These are phyloP conservation scores for Leishmania braziliensis DNA, from an alignment of 208 protist species.

Conservation along the genomic window DNA sequence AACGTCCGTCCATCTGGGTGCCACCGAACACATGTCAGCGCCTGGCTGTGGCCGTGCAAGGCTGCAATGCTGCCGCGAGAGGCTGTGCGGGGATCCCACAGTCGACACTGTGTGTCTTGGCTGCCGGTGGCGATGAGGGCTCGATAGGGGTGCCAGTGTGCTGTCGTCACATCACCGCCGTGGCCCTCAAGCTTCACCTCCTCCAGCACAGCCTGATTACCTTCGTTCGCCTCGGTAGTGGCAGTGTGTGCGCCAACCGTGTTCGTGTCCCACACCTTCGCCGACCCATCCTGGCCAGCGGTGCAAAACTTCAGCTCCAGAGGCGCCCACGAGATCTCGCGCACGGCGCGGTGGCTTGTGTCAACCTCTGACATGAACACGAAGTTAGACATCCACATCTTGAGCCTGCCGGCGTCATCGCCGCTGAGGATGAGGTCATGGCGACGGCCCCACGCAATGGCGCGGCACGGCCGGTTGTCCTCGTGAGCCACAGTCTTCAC, in stretches of 20 bases:
- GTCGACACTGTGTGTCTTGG: conserved; percentile 81
- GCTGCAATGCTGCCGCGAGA: conserved; percentile 75
- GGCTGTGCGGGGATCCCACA: conserved; percentile 88
- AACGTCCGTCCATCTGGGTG: conserved; percentile 77
- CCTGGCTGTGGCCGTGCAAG: conserved; percentile 82
- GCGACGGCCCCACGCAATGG: conserved; percentile 78
- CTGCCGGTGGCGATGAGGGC: conserved; percentile 88
- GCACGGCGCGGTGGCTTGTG: conserved; percentile 79
- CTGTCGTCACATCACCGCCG: conserved; percentile 85
- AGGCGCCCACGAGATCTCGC: conserved; percentile 78
- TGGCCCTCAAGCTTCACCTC: conserved; percentile 89
- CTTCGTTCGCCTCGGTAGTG: conserved; percentile 6
- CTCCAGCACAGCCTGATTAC: conserved; percentile 38
- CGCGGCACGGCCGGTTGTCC: conserved; percentile 69
- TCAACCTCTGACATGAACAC: conserved; percentile 81
- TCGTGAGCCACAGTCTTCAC: conserved; percentile 88
- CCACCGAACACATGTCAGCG: conserved; percentile 83
- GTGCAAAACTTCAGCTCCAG: conserved; percentile 87
- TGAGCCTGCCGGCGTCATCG: conserved; percentile 81
- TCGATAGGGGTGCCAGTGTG: conserved; percentile 84
- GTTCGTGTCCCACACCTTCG: conserved; percentile 85
- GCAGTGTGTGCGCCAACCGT: conserved; percentile 41
- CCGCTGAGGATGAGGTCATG: conserved; percentile 86
- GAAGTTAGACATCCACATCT: conserved; percentile 85
- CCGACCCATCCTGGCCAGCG: conserved; percentile 81